A percentile compares a stretch with the other conserved stretches of the same genome.
Evolutionary conservation across 2,329 filamentous ascomycete species (phyloP).

Genomic region (Erysiphe neolycopersici): DNA sequence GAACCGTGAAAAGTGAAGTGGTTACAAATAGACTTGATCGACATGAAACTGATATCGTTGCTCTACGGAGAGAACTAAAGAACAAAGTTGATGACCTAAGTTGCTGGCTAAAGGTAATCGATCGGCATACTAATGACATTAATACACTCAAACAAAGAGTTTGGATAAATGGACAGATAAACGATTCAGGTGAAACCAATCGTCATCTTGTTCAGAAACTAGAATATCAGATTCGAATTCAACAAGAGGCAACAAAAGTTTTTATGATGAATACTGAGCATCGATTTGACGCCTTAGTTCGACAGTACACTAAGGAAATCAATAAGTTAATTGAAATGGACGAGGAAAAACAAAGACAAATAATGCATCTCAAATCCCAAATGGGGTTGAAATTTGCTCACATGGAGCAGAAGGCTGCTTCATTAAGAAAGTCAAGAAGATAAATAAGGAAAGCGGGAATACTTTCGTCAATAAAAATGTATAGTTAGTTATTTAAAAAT

Average conservation of each 20-base stretch:
- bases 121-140: background rate
- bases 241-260: background rate
- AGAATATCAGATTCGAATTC: background rate
- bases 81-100: background rate
- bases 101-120: background rate
- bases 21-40: background rate
- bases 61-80: background rate
- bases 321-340: background rate
- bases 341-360: background rate
- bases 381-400: background rate
- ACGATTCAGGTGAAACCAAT: background rate
- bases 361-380: background rate
- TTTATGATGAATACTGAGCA: slow-evolving; percentile 1
- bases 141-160: background rate
- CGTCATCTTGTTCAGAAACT: background rate
- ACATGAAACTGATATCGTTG: background rate
- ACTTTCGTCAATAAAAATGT: background rate
- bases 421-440: background rate
- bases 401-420: background rate
- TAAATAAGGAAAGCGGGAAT: background rate
- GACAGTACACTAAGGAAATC: background rate
- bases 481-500: no score
- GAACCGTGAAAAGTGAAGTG: background rate
- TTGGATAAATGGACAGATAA: background rate
- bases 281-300: background rate